Evolutionary conservation across 495 filamentous ascomycete species (phyloP).

Genomic region (Parachaetomium inaequale): DNA sequence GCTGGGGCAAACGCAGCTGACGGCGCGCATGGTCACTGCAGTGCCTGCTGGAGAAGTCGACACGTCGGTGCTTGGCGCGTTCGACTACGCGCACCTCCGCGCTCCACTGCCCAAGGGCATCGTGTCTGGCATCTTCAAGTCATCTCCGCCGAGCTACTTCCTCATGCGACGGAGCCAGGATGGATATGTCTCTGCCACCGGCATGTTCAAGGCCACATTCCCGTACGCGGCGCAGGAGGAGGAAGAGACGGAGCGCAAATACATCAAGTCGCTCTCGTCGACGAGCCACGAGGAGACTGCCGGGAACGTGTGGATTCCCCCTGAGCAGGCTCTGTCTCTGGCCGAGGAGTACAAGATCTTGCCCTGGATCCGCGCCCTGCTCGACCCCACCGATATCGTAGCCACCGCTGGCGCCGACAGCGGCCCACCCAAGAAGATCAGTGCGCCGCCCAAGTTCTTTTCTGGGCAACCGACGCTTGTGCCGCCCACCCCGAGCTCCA

Average conservation of each 20-base stretch:
- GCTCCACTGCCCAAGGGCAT: conserved; percentile 86
- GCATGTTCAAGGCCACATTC: conserved; percentile 99
- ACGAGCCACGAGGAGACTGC: conserved; percentile 90
- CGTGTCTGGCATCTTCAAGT: conserved; percentile 86
- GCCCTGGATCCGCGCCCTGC: conserved; percentile 83
- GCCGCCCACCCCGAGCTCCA: conserved; percentile 42
- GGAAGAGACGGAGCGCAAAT: conserved; percentile 81
- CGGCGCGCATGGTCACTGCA: conserved; percentile 67
- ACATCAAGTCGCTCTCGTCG: conserved; percentile 70
- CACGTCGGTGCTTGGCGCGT: conserved; percentile 70
- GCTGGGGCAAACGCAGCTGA: conserved; percentile 85
- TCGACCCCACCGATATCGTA: conserved; percentile 70
- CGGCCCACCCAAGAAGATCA: conserved; percentile 61
- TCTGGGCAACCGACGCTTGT: conserved; percentile 38
- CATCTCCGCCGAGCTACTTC: conserved; percentile 86
- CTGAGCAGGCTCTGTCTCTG: conserved; percentile 73
- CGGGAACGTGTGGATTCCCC: conserved; percentile 89
- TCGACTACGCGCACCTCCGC: conserved; percentile 94
- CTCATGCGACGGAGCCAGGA: conserved; percentile 95
- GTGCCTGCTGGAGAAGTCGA: conserved; percentile 63
- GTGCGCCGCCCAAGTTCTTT: conserved; percentile 63
- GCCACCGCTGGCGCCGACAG: conserved; percentile 40
- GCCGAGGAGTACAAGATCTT: conserved; percentile 76
- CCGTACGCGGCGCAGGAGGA: conserved; percentile 84
- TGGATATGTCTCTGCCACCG: conserved; percentile 90